These are phyloP conservation scores for Pichia sp. DNA, from an alignment of 1,139 yeast genomes.

Conservation along the genomic window DNA sequence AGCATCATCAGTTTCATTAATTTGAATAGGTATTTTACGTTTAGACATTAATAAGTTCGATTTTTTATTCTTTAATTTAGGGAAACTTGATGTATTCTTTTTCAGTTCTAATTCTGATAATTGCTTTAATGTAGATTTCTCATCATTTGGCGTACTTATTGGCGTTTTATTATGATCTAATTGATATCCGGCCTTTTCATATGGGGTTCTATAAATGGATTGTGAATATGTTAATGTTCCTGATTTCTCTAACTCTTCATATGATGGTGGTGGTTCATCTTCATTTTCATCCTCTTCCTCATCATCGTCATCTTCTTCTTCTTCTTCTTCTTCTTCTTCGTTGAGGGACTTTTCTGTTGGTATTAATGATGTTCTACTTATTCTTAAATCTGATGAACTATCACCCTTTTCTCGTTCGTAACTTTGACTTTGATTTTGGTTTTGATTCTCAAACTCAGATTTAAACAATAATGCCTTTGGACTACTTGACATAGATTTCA, in stretches of 20 bases:
- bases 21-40: constrained; percentile 24
- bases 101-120: neutral
- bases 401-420: neutral
- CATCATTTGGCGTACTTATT: neutral
- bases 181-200: constrained; percentile 30
- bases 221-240: constrained; percentile 27
- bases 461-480: constrained; percentile 22
- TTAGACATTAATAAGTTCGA: constrained; percentile 13
- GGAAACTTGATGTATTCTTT: neutral
- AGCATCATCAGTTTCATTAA: constrained; percentile 9
- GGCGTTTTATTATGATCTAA: constrained; percentile 23
- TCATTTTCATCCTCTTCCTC: neutral
- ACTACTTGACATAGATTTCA: constrained; percentile 19
- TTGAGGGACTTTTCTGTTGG: constrained; percentile 19
- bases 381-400: constrained; percentile 10
- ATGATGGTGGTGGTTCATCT: constrained; percentile 27
- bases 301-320: constrained; percentile 1
- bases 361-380: constrained; percentile 22
- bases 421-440: neutral
- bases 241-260: constrained; percentile 28
- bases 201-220: constrained; percentile 30
- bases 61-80: neutral
- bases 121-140: neutral
- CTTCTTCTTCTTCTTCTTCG: constrained; percentile 9
- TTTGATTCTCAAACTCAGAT: neutral